A percentile compares a stretch with the other conserved stretches of the same genome.
Evolutionary conservation across 352 stramenopile genomes (phyloP).

Genomic region (Phytophthora fragariae): DNA sequence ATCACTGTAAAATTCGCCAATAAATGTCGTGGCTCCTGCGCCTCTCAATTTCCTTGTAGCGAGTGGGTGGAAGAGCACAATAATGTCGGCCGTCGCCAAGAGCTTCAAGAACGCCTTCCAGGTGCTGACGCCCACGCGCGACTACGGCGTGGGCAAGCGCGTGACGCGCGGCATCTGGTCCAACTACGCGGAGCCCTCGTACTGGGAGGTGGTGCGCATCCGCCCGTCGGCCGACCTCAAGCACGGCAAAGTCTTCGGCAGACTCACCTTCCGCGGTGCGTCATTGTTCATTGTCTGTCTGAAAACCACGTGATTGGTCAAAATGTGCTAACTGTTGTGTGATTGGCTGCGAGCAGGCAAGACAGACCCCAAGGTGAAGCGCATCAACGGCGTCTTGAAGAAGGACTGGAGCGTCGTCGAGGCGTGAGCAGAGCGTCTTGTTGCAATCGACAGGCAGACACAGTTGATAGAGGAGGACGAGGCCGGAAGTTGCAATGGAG

Average conservation of each 20-base stretch:
- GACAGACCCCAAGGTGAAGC: slow-evolving; percentile 73
- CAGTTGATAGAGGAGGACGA: slow-evolving; percentile 5
- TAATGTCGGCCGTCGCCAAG: slow-evolving; percentile 53
- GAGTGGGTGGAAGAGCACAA: slow-evolving; percentile 29
- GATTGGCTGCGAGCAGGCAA: slow-evolving; percentile 50
- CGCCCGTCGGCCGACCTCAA: slow-evolving; percentile 78
- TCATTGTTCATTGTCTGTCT: slow-evolving; percentile 4
- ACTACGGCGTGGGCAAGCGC: slow-evolving; percentile 75
- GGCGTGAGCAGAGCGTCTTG: slow-evolving; percentile 13
- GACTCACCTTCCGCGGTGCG: slow-evolving; percentile 84
- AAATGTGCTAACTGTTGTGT: slow-evolving; percentile 16
- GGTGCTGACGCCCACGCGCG: slow-evolving; percentile 68
- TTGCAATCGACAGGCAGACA: neutral
- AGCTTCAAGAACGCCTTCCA: slow-evolving; percentile 77
- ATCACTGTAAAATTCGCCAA: neutral
- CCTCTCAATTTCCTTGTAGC: slow-evolving; percentile 20
- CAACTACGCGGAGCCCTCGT: slow-evolving; percentile 77
- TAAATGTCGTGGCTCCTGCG: slow-evolving; percentile 20
- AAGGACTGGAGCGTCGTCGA: slow-evolving; percentile 66
- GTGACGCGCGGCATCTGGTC: slow-evolving; percentile 82
- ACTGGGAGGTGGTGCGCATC: slow-evolving; percentile 86
- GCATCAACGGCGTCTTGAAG: slow-evolving; percentile 82
- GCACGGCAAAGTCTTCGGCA: slow-evolving; percentile 87
- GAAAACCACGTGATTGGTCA: neutral
- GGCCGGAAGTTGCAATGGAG: neutral